These are phyloP conservation scores for Cystobasidium ongulense DNA, from an alignment of 768 basidiomycete genomes.

Conservation along the genomic window DNA sequence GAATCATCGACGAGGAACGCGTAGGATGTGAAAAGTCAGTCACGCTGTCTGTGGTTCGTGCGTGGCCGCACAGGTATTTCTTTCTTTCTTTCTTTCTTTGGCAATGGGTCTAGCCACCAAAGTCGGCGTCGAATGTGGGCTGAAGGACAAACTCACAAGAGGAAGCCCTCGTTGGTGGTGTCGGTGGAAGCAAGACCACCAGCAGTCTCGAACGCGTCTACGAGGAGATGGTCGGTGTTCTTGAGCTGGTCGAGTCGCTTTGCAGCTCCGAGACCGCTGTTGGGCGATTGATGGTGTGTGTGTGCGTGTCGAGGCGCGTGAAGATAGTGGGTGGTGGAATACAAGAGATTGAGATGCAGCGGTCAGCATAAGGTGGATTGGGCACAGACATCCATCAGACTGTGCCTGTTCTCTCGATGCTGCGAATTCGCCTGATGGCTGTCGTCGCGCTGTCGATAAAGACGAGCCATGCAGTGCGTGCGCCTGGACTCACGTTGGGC, in stretches of 20 bases:
- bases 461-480: no score
- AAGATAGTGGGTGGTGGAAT: no score
- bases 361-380: neutral
- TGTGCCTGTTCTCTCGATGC: no score
- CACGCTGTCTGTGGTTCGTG: neutral
- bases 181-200: slow-evolving; percentile 48
- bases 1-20: neutral
- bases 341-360: neutral
- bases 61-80: no score
- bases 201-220: slow-evolving; percentile 43
- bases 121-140: neutral
- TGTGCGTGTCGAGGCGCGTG: neutral
- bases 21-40: neutral
- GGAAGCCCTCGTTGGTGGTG: slow-evolving; percentile 45
- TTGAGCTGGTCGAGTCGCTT: slow-evolving; percentile 47
- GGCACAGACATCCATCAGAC: no score
- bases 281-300: neutral
- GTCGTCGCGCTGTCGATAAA: no score
- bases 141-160: slow-evolving; percentile 37
- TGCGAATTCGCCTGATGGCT: no score
- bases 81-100: no score
- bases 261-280: slow-evolving; percentile 47
- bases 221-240: slow-evolving; percentile 42
- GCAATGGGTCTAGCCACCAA: neutral
- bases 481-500: slow-evolving; percentile 45